Base-by-base conservation (phyloP, 2,329 filamentous ascomycete genomes). In the Beauveria sp. region DNA sequence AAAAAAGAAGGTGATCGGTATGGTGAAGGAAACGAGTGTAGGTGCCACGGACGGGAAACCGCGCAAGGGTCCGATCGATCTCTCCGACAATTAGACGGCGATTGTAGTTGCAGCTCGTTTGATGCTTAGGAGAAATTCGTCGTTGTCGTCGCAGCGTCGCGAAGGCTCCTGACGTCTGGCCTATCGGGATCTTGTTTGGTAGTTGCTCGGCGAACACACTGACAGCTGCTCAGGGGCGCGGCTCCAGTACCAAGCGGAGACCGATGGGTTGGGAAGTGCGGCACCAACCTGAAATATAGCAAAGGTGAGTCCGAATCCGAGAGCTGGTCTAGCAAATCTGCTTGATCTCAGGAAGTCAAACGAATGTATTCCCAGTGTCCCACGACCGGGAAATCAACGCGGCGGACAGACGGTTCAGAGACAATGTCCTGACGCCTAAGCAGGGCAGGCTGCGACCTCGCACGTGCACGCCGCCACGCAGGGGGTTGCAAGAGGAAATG, bases 111-210 rank as follows among this genome's bases (percentile, higher is more conserved):
- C 26, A 38, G 31, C 20, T 38, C 46, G 46, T 51, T 38, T 43
- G 46, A 43, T 59, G 56, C 31, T 46, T 20, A 43, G 34, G 7
- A 43, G 20, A 31, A 59, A 43, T 26, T 43, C 26, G 56, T 60
- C 38, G 40, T 52, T n/a, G 57, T 60, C 24, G 50, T 52, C 28
- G 50, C 50, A 16, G 40, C 38, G 58, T 48, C 26, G 49, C 22
- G 58, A 60, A 51, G 20, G 58, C 58, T 60, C 58, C 58, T 60
- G 48, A 53, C 58, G 58, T 60, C 46, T 60, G 58, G 18, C 20
- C 6, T 12, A n/a, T 60, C 22, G 46, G 28, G 48, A 43, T 24
- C 31, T 22, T 57, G 20, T 50, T 18, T 31, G 22, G 26, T 48
- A 7, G 58, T 60, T 60, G 58, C 58, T 60, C 49, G 49, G 58